Evolutionary conservation across 345 rosid species (phyloP), one percentile per base, ranked within the genome.

Genomic region (Eucalyptus grandis): DNA sequence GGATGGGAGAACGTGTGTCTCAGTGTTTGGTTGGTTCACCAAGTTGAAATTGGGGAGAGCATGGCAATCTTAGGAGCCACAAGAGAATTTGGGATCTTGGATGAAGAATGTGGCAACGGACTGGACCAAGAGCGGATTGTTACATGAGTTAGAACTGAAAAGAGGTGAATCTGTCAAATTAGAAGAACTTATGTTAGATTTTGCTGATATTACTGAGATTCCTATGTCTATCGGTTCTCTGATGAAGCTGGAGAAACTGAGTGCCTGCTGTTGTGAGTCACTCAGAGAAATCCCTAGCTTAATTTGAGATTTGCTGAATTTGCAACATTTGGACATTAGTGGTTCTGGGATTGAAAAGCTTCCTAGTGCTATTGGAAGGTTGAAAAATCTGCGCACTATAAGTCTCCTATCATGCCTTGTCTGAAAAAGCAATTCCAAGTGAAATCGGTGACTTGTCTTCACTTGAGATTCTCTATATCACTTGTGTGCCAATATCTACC

Each of bases 181-280:
- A 58, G 14, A 24, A 56, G 62, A 58, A 58, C 62, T 58, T 10
- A 4, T 58, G 4, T 58, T 10, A 58, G 62, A 58, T 58, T 8
- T 9, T 24, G 12, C 30, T 9, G 3, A 14, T 58, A 58, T 58
- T 58, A 58, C 62, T 9, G 7, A 58, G 30, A 58, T 58, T 24
- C 30, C 30, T 58, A 58, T 0, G 14, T 58, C 14, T 58, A 24
- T 24, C 2, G 1, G 13, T 24, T 60, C 31, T 30, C 1, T 60
- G 9, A 13, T 1, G 31, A 60, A 27, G 16, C 16, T 60, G 31
- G 14, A 27, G 8, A 60, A 12, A 60, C 3, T 60, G 15, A 27
- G 31, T 0, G 9, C 31, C 16, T 1, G 8, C 3, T 4, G 5
- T 12, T 60, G 34, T 13, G 16, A 13, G 69, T 60, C 8, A 27